Base-by-base conservation (phyloP, 768 basidiomycete genomes). In the Termitomyces sp. region DNA sequence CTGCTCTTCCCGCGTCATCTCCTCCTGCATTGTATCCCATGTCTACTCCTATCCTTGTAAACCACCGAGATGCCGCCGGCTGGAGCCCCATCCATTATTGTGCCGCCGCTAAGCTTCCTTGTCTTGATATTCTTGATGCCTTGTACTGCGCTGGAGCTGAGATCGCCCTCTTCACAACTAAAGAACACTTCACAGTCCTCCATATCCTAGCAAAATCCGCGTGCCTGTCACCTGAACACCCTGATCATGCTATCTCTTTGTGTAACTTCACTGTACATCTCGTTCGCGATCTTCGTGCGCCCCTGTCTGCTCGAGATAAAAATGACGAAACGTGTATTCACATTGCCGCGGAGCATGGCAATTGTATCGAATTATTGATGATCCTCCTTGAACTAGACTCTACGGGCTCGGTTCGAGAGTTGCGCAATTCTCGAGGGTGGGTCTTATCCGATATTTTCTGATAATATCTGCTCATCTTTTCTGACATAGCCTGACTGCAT, bases 101-200 rank as follows among this genome's bases (percentile, higher is more conserved):
- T 65, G 83, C 79, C 55, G 78, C 82, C 57, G 74, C 75, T 50
- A 70, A 73, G 53, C 69, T 72, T 24, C 88, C 86, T 3, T 86
- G 82, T 13, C 71, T 81, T 43, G 78, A 84, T 55, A 74, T 86
- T 54, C 74, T 91, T 58, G 88, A 92, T 61, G 79, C 83, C 26
- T 74, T 92, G 39, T 90, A 88, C 63, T 84, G 80, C 58, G 89
- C 88, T 34, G 90, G 90, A 46, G 87, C 88, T 22, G 89, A 92
- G 63, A 71, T 87, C 59, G 78, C 86, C 47, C 73, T 90, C 29
- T 90, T 88, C 69, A 90, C 88, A 2, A 70, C 74, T 18, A 66
- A 77, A 56, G 81, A 86, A 66, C 81, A 87, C 58, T 84, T 79
- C 61, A 88, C 87, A 0, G 81, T 83, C 6, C 79, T 90, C 31